A percentile compares a stretch with the other conserved stretches of the same genome.
These are phyloP conservation scores for Hypoxylon lenormandii DNA, from an alignment of 495 filamentous ascomycete species.

Conservation along the genomic window DNA sequence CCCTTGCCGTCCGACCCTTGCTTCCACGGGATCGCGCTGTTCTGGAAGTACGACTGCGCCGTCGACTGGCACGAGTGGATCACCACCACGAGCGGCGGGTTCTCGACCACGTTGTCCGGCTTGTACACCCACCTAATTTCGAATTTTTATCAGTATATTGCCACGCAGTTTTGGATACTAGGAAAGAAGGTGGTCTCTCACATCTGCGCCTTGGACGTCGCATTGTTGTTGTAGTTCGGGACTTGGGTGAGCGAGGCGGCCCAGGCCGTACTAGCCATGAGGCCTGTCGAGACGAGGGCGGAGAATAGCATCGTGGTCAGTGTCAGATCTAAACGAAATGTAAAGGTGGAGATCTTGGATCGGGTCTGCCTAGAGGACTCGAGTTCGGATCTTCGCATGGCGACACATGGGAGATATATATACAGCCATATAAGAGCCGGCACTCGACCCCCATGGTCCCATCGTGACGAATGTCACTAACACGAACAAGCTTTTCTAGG, in stretches of 20 bases:
- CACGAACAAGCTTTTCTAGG: constrained; percentile 23
- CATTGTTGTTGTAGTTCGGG: constrained; percentile 55
- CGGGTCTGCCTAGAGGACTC: constrained; percentile 2
- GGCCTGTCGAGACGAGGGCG: constrained; percentile 23
- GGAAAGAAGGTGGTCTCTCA: constrained; percentile 32
- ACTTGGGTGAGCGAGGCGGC: constrained; percentile 54
- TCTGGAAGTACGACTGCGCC: constrained; percentile 64
- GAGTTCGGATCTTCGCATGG: not conserved
- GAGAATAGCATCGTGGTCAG: constrained; percentile 30
- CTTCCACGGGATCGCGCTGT: constrained; percentile 62
- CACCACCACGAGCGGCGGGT: constrained; percentile 66
- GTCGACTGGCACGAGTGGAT: constrained; percentile 69
- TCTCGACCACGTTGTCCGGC: constrained; percentile 63
- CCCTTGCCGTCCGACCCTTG: constrained; percentile 65
- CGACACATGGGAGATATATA: constrained; percentile 24
- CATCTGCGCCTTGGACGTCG: constrained; percentile 56
- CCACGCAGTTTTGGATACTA: not conserved
- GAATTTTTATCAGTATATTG: not conserved
- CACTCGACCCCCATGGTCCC: constrained; percentile 1
- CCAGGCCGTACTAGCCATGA: constrained; percentile 39
- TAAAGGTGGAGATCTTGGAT: constrained; percentile 3
- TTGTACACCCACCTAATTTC: constrained; percentile 63
- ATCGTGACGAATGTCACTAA: constrained; percentile 17
- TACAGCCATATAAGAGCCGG: constrained; percentile 6
- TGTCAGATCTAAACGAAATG: not conserved